Evolutionary conservation across 2,329 filamentous ascomycete species (phyloP).

Genomic region (Fusarium coicis): DNA sequence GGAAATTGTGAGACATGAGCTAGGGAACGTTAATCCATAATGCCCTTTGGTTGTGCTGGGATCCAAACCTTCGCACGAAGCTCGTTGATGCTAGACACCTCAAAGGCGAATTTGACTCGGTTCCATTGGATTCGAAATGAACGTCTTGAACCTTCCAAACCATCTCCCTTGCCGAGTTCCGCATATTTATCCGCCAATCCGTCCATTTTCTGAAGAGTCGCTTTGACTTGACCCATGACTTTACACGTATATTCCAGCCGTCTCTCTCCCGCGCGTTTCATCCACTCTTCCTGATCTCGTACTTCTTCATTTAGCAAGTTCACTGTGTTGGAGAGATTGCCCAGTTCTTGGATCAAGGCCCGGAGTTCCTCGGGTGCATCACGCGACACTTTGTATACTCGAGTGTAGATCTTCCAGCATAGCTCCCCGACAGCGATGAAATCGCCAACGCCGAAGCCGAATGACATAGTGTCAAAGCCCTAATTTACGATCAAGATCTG

Average conservation of each 20-base stretch:
- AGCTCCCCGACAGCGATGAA: neutral
- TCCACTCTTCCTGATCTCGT: fast-evolving
- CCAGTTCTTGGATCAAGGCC: fast-evolving
- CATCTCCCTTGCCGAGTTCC: fast-evolving
- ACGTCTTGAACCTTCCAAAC: fast-evolving
- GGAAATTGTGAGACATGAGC: fast-evolving
- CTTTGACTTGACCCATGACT: neutral
- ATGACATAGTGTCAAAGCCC: fast-evolving
- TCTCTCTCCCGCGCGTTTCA: fast-evolving
- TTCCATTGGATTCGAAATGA: fast-evolving
- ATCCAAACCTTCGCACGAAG: fast-evolving
- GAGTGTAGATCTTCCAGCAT: neutral
- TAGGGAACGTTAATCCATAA: fast-evolving
- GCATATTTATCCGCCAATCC: neutral
- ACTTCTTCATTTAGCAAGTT: fast-evolving
- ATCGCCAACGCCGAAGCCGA: neutral
- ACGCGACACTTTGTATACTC: fast-evolving
- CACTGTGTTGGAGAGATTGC: fast-evolving
- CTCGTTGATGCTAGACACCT: neutral
- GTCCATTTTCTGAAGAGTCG: neutral
- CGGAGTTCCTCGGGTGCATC: fast-evolving
- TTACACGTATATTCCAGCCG: neutral
- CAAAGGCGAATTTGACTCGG: neutral
- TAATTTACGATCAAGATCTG: too few relatives aligned
- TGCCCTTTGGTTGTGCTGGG: fast-evolving